Evolutionary conservation across 352 stramenopile species (phyloP), one percentile per base, ranked within the genome.

Genomic region (Globisporangium carolinianum): DNA sequence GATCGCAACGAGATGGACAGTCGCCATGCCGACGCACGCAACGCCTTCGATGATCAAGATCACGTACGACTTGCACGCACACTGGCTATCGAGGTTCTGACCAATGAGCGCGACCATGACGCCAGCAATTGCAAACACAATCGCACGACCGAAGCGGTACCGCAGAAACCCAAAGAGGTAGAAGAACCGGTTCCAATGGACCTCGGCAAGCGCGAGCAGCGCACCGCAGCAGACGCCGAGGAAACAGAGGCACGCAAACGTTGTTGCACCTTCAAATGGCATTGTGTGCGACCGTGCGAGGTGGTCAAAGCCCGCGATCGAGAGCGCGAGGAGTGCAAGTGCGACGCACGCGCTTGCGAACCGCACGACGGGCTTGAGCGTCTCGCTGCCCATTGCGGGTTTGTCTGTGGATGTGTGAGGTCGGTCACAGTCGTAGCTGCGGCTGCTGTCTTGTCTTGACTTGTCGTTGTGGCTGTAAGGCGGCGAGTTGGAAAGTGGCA

Each of bases 81-180:
- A 89, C 59, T 79, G 66, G 47, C 75, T 48, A 47, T 81, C 61
- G 7, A 83, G 68, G 17, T 73, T 83, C 58, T 85, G 83, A 55
- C 79, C 76, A 42, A 87, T 67, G 49, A 85, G 53, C 55, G 70
- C 68, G 12, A 65, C 83, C 75, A 89, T 86, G 64, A 83, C 70
- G 55, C 79, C 82, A 12, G 77, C 73, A 24, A 90, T 58, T 7
- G 47, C 43, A 41, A 88, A 90, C 43, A 90, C 57, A 32, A 73
- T 65, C 4, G 75, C 71, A 8, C 75, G 75, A 46, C 82, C 79
- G 41, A 89, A 42, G 53, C 79, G 82, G 53, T 90, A 91, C 12
- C 82, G 76, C 65, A 91, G 71, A 57, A 90, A 91, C 37, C 82
- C 82, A 43, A 91, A 91, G 65, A 89, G 77, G 63, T 83, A 89